These are phyloP conservation scores for Nevesoporus exiguus DNA, from an alignment of 768 basidiomycete genomes.

Conservation along the genomic window DNA sequence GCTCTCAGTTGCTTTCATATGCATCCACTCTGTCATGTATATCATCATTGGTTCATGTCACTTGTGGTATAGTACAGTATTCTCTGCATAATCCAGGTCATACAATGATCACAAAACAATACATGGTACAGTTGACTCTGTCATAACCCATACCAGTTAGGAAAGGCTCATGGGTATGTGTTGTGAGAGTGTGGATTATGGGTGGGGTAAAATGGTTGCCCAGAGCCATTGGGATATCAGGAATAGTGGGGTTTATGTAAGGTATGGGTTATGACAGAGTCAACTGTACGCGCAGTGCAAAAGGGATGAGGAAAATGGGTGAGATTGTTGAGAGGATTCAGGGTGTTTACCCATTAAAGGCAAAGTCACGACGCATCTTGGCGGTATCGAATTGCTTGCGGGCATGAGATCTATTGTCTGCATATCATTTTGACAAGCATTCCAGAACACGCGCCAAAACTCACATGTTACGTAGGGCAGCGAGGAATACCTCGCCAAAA, in stretches of 20 bases:
- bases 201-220: no score
- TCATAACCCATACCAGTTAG: no score
- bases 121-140: no score
- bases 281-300: slow-evolving; percentile 9
- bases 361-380: slow-evolving; percentile 33
- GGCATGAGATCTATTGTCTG: neutral
- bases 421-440: neutral
- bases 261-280: no score
- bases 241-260: no score
- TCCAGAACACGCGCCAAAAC: neutral
- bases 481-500: slow-evolving; percentile 22
- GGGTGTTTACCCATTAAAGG: slow-evolving; percentile 24
- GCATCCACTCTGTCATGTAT: neutral
- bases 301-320: neutral
- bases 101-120: slow-evolving; percentile 8
- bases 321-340: neutral
- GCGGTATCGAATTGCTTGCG: slow-evolving; percentile 20
- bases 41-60: neutral
- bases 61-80: slow-evolving; percentile 9
- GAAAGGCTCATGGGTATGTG: no score
- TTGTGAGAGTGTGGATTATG: no score
- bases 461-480: slow-evolving; percentile 16
- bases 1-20: neutral
- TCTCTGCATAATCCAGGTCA: neutral
- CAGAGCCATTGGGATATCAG: no score